A percentile compares a stretch with the other conserved stretches of the same genome.
Evolutionary conservation across 1,139 yeast species (phyloP).

Genomic region (Candida sojae): DNA sequence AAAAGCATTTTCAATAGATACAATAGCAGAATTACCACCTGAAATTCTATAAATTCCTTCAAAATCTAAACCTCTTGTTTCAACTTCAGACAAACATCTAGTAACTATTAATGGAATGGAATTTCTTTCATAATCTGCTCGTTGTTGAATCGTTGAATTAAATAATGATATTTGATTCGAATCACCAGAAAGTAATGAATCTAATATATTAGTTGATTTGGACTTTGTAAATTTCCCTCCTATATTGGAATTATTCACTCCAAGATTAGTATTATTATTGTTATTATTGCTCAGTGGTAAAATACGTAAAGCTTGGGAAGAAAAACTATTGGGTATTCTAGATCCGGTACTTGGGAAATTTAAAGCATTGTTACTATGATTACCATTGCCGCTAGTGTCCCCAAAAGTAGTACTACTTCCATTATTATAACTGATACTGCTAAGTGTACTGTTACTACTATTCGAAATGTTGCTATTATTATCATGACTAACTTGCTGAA

Average conservation of each 20-base stretch:
- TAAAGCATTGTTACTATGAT: not conserved
- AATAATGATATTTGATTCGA: conserved; percentile 31
- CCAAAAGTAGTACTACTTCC: not conserved
- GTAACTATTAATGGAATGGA: conserved; percentile 70
- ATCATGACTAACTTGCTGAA: conserved; percentile 12
- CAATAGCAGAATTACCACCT: conserved; percentile 82
- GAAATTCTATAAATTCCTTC: conserved; percentile 93
- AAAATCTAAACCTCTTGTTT: conserved; percentile 63
- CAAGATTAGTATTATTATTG: not conserved
- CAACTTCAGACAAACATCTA: conserved; percentile 78
- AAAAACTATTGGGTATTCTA: conserved; percentile 10
- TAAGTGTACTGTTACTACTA: conserved; percentile 7
- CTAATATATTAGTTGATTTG: conserved; percentile 50
- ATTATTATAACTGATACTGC: not conserved
- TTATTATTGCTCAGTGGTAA: conserved; percentile 8
- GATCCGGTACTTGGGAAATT: conserved; percentile 3
- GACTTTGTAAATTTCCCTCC: conserved; percentile 34
- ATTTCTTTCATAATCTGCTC: conserved; percentile 62
- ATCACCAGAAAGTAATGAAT: conserved; percentile 31
- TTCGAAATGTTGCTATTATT: conserved; percentile 1
- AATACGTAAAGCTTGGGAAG: conserved; percentile 13
- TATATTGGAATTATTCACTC: conserved; percentile 1
- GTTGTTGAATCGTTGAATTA: conserved; percentile 53
- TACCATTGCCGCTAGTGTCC: not conserved
- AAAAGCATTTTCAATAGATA: conserved; percentile 52